A percentile compares a stretch with the other conserved stretches of the same genome.
Evolutionary conservation across 2,329 filamentous ascomycete species (phyloP).

Genomic region (Harringtonia lauricola): DNA sequence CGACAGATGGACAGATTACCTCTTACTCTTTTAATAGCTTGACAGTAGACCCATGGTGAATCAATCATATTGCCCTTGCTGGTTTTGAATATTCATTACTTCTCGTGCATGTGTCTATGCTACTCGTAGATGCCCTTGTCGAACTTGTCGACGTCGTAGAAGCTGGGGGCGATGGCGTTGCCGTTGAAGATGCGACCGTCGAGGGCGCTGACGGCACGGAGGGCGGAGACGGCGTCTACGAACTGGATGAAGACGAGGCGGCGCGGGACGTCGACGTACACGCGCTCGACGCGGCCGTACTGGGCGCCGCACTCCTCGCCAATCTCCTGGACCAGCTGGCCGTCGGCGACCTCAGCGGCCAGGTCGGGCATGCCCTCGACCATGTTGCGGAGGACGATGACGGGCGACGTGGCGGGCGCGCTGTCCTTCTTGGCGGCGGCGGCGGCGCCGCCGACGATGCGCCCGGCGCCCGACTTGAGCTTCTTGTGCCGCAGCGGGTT

Average conservation of each 20-base stretch:
- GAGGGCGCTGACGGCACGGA: constrained; percentile 81
- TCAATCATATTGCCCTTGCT: no score
- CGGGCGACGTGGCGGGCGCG: constrained; percentile 43
- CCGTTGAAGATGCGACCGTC: constrained; percentile 83
- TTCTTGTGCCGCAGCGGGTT: constrained; percentile 84
- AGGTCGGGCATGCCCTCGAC: constrained; percentile 71
- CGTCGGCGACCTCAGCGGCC: constrained; percentile 62
- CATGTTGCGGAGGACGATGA: constrained; percentile 77
- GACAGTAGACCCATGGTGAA: no score
- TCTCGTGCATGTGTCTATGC: background rate
- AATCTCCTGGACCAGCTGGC: constrained; percentile 75
- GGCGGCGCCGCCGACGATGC: constrained; percentile 64
- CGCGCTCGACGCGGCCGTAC: constrained; percentile 74
- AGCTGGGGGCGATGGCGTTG: constrained; percentile 70
- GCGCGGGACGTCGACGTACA: constrained; percentile 58
- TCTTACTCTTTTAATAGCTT: no score
- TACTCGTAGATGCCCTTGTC: constrained; percentile 41
- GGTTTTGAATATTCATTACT: background rate
- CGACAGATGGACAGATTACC: no score
- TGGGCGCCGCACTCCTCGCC: constrained; percentile 76
- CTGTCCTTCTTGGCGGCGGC: background rate
- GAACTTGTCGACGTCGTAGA: constrained; percentile 75
- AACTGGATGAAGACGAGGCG: constrained; percentile 86
- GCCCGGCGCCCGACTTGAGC: constrained; percentile 64
- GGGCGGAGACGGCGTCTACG: constrained; percentile 69